Conservation (phyloP, 805 yeast species). For the Cyberlindnera amylophila region DNA sequence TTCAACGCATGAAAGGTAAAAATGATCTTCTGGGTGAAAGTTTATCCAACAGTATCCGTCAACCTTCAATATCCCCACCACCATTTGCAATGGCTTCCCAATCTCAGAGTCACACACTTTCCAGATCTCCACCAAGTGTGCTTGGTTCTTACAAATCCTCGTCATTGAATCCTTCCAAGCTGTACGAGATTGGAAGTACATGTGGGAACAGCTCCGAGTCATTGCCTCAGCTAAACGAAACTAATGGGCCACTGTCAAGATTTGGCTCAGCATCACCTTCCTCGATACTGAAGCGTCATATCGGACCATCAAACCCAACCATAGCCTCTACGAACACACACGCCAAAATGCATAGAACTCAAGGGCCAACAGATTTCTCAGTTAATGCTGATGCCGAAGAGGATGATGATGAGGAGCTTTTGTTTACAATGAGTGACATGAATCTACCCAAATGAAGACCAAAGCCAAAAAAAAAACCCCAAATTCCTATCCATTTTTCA, state of each 20-base stretch:
- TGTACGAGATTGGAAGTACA: slow-evolving; percentile 24
- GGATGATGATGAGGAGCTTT: slow-evolving; percentile 64
- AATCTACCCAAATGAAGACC: slow-evolving; percentile 36
- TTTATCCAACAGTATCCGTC: slow-evolving; percentile 45
- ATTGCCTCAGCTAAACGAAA: slow-evolving; percentile 8
- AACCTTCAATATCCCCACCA: slow-evolving; percentile 21
- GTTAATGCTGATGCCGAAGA: slow-evolving; percentile 32
- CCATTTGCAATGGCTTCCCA: slow-evolving; percentile 5
- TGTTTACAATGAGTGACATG: slow-evolving; percentile 77
- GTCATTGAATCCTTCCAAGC: slow-evolving; percentile 28
- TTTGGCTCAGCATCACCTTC: slow-evolving; percentile 21
- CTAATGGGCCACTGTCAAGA: slow-evolving; percentile 15
- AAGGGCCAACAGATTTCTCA: background rate
- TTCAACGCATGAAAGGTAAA: slow-evolving; percentile 47
- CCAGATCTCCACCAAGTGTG: slow-evolving; percentile 14
- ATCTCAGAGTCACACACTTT: background rate
- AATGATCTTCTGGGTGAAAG: slow-evolving; percentile 56
- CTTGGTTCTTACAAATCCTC: slow-evolving; percentile 13
- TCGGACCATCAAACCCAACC: slow-evolving; percentile 32
- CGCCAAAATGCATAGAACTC: slow-evolving; percentile 26
- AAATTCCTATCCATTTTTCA: background rate
- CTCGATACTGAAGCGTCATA: slow-evolving; percentile 14
- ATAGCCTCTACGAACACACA: slow-evolving; percentile 30
- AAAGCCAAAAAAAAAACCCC: no score
- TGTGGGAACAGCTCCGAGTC: slow-evolving; percentile 23